A percentile compares a stretch with the other conserved stretches of the same genome.
Evolutionary conservation across 2,329 filamentous ascomycete species (phyloP).

Genomic region (Arthrobotrys sphaeroides): DNA sequence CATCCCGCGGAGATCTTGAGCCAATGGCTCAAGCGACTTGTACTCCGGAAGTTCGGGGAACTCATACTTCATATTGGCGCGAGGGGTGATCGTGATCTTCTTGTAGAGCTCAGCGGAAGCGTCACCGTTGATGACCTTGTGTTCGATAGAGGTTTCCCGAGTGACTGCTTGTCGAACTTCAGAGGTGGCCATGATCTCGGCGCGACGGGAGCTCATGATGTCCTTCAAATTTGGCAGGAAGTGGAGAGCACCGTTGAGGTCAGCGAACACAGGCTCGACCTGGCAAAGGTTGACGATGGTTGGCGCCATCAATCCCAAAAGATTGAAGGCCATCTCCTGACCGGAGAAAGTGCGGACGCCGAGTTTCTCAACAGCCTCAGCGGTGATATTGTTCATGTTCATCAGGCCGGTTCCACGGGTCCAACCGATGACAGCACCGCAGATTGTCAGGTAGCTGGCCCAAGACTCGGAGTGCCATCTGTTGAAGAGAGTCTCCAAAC

Average conservation of each 20-base stretch:
- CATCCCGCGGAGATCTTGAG: conserved; percentile 91
- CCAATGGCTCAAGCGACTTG: conserved; percentile 92
- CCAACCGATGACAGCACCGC: conserved; percentile 98
- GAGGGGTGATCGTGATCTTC: conserved; percentile 89
- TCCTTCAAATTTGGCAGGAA: conserved; percentile 97
- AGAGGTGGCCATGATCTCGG: conserved; percentile 93
- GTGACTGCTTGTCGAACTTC: conserved; percentile 92
- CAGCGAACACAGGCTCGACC: conserved; percentile 91
- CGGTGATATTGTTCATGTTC: conserved; percentile 96
- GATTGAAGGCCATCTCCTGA: conserved; percentile 99
- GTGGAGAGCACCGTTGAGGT: conserved; percentile 96
- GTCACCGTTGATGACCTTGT: conserved; percentile 96
- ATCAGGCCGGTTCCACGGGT: conserved; percentile 98
- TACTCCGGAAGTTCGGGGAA: conserved; percentile 92
- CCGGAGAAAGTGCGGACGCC: conserved; percentile 98
- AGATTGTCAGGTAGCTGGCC: conserved; percentile 97
- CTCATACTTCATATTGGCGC: conserved; percentile 97
- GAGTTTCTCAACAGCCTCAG: conserved; percentile 94
- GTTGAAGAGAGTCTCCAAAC: conserved; percentile 96
- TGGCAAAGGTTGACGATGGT: conserved; percentile 95
- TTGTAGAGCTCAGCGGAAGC: conserved; percentile 91
- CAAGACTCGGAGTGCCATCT: conserved; percentile 98
- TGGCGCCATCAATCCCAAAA: conserved; percentile 94
- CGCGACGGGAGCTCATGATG: conserved; percentile 89
- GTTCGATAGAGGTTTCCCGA: conserved; percentile 94